Evolutionary conservation across 768 basidiomycete species (phyloP).

Genomic region (Boletus coccyginus): DNA sequence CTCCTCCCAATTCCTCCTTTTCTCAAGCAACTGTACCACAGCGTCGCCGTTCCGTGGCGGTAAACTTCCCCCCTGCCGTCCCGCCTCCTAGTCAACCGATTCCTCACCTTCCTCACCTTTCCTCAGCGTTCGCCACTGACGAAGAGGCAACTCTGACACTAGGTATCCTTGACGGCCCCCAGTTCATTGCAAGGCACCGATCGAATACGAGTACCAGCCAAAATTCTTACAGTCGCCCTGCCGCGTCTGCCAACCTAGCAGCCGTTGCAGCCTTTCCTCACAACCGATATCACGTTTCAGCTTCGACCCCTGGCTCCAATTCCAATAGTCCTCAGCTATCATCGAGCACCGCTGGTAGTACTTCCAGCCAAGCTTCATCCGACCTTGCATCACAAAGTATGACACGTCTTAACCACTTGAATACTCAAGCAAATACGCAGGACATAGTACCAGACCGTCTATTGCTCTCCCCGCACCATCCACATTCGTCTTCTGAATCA

Average conservation of each 20-base stretch:
- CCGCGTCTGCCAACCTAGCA: slow-evolving; percentile 48
- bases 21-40: slow-evolving; percentile 30
- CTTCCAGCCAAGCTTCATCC: slow-evolving; percentile 46
- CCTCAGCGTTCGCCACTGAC: slow-evolving; percentile 15
- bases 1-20: slow-evolving; percentile 31
- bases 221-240: slow-evolving; percentile 31
- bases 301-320: slow-evolving; percentile 22
- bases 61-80: slow-evolving; percentile 59
- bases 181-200: slow-evolving; percentile 30
- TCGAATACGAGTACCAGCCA: slow-evolving; percentile 37
- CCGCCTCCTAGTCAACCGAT: slow-evolving; percentile 77
- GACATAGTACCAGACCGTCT: slow-evolving; percentile 45
- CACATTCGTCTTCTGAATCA: slow-evolving; percentile 44
- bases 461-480: slow-evolving; percentile 42
- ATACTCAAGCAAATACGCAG: slow-evolving; percentile 27
- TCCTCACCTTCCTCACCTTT: slow-evolving; percentile 54
- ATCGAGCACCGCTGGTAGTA: slow-evolving; percentile 24
- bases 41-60: slow-evolving; percentile 69
- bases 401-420: slow-evolving; percentile 31
- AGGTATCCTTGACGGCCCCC: slow-evolving; percentile 29
- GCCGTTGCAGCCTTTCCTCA: slow-evolving; percentile 64
- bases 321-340: slow-evolving; percentile 28
- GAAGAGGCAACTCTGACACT: slow-evolving; percentile 19
- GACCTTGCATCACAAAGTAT: slow-evolving; percentile 58
- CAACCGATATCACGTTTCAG: slow-evolving; percentile 38